A percentile compares a stretch with the other conserved stretches of the same genome.
phyloP scores from a whole-genome alignment of 75 land plant species.

The Sequoiadendron giganteum region DNA sequence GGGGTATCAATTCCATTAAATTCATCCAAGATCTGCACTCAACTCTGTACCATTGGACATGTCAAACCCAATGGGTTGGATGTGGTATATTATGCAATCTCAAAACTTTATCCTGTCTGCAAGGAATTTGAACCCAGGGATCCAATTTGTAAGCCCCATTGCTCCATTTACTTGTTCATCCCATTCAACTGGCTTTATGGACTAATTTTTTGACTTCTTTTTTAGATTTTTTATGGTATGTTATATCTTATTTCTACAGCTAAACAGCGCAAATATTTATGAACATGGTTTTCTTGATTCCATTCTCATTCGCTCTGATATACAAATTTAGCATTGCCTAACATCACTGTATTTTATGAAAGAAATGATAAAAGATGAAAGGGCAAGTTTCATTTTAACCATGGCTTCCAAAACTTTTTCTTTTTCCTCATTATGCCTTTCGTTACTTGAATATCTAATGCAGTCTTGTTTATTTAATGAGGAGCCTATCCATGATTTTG shows the following conservation, averaged over 20 bases:
- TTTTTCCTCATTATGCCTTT: background rate
- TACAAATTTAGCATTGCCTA: background rate
- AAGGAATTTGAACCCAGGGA: background rate
- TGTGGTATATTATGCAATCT: background rate
- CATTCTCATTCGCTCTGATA: background rate
- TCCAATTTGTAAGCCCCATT: background rate
- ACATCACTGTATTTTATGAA: background rate
- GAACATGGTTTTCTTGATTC: background rate
- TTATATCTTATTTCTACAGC: slow-evolving; percentile 6
- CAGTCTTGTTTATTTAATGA: background rate
- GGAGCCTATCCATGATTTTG: background rate
- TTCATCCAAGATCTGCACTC: background rate
- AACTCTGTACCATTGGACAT: background rate
- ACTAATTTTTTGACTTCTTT: background rate
- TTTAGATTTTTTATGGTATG: background rate
- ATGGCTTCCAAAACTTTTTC: background rate
- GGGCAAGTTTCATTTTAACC: background rate
- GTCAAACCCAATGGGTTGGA: background rate
- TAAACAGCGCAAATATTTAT: background rate
- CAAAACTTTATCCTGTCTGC: background rate
- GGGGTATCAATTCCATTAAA: background rate
- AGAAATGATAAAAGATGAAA: background rate
- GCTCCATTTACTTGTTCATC: background rate
- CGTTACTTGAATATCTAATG: background rate
- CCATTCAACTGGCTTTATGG: background rate